Evolutionary conservation across 2,329 filamentous ascomycete genomes (phyloP), one percentile per base, ranked within the genome.

Genomic region (Fusarium succisae): DNA sequence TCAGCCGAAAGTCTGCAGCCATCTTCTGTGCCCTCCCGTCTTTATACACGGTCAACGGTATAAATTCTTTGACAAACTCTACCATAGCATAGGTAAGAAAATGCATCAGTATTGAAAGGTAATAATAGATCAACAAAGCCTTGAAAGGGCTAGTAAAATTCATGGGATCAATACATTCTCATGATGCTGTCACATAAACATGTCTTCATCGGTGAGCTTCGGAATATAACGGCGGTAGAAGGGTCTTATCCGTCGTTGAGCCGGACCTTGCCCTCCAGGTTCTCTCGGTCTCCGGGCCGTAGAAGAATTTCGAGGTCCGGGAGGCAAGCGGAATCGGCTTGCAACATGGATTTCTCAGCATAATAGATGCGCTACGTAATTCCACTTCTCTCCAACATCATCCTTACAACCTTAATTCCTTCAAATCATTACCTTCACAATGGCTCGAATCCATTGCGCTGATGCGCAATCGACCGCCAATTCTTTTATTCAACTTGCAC

Each of bases 401-500:
- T 61, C 39, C 26, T 63, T 56, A 53, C 61, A 48, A 67, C 53
- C 47, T 45, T 53, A 51, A 63, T 53, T 65, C 53, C 45, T 44
- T 56, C 45, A 39, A 54, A 47, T 15, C 30, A 41, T 47, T 54
- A 22, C 28, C 20, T 28, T 32, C 30, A 64, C n/a, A 22, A 85
- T 85, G 83, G 67, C 77, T 22, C 70, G 79, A 32, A 47, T 83
- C 68, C 80, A 77, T 56, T 88, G 87, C 76, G 73, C 80, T 48
- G 81, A 84, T 61, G 77, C 83, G 69, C 75, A 82, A 17, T 82
- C 83, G 12, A 78, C 82, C 18, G 84, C 82, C 8, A 79, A 77
- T 43, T 81, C 81, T 8, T 87, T 87, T 70, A 69, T 86, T 37
- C 83, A 84, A 63, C 79, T 87, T 22, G 83, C 82, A 38, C 81